phyloP scores from a whole-genome alignment of 2,329 filamentous ascomycete species.

The Paecilomyces sp. region DNA sequence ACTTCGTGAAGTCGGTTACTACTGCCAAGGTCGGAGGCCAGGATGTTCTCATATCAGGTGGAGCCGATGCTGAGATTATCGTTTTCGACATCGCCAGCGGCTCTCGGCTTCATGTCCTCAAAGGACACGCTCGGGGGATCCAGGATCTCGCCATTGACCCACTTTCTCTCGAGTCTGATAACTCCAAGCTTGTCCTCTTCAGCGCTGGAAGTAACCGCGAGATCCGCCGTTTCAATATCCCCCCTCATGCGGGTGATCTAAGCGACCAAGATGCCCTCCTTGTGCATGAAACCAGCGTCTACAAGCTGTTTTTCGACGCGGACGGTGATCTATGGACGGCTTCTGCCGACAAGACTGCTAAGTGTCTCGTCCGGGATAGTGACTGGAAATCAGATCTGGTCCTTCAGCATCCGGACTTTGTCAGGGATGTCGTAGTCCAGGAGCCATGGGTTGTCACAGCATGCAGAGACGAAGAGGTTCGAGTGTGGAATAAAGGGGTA shows the following conservation, averaged over 20 bases:
- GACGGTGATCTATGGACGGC: conserved; percentile 83
- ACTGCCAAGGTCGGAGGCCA: conserved; percentile 54
- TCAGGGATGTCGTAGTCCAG: conserved; percentile 68
- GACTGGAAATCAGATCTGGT: conserved; percentile 65
- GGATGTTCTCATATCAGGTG: conserved; percentile 63
- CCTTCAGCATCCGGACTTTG: conserved; percentile 80
- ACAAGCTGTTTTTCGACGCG: conserved; percentile 66
- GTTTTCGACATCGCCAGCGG: conserved; percentile 72
- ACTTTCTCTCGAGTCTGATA: conserved; percentile 39
- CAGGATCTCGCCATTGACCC: conserved; percentile 74
- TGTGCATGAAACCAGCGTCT: conserved; percentile 86
- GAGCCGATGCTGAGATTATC: conserved; percentile 71
- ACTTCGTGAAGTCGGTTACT: conserved; percentile 83
- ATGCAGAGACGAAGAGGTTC: conserved; percentile 83
- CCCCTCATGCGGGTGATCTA: conserved; percentile 29
- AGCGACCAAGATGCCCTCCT: conserved; percentile 58
- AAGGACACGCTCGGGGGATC: conserved; percentile 71
- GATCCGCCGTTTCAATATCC: conserved; percentile 58
- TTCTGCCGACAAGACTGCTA: conserved; percentile 81
- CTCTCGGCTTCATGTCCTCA: conserved; percentile 64
- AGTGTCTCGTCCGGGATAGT: conserved; percentile 64
- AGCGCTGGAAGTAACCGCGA: conserved; percentile 75
- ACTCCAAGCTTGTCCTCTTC: conserved; percentile 51
- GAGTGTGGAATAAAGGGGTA: conserved; percentile 70
- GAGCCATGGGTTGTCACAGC: conserved; percentile 75